These are phyloP conservation scores for Phytophthora boehmeriae DNA, from an alignment of 352 stramenopile species.

Conservation along the genomic window DNA sequence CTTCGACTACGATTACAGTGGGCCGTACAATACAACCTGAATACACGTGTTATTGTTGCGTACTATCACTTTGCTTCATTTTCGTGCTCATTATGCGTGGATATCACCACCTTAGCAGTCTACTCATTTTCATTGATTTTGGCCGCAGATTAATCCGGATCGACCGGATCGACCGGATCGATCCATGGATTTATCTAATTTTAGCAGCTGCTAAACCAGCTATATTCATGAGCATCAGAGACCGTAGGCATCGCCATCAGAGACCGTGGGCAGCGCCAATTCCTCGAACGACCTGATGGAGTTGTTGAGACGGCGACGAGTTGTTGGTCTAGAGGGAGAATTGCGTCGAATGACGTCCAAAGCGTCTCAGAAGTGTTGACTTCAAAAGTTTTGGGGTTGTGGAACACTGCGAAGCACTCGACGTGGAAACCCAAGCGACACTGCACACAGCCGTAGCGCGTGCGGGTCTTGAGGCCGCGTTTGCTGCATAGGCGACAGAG, in stretches of 20 bases:
- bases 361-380: conserved; percentile 4
- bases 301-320: conserved; percentile 9
- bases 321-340: conserved; percentile 3
- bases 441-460: conserved; percentile 14
- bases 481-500: conserved; percentile 19
- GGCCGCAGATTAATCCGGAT: background rate
- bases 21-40: background rate
- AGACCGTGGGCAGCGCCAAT: conserved; percentile 7
- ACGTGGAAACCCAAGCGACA: conserved; percentile 21
- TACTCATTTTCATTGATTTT: background rate
- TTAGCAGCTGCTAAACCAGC: background rate
- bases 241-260: too few relatives aligned
- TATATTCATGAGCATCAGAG: too few relatives aligned
- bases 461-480: conserved; percentile 14
- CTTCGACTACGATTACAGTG: background rate
- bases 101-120: background rate
- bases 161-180: background rate
- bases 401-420: conserved; percentile 18
- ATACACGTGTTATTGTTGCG: background rate
- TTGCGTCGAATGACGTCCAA: background rate
- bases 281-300: conserved; percentile 15
- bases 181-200: background rate
- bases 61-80: too few relatives aligned
- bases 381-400: conserved; percentile 8
- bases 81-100: too few relatives aligned